Percentiles rank a stretch among this genome's conserved stretches.
phyloP scores from a whole-genome alignment of 1,284 basidiomycete genomes.

The Neolentinus lepideus region DNA sequence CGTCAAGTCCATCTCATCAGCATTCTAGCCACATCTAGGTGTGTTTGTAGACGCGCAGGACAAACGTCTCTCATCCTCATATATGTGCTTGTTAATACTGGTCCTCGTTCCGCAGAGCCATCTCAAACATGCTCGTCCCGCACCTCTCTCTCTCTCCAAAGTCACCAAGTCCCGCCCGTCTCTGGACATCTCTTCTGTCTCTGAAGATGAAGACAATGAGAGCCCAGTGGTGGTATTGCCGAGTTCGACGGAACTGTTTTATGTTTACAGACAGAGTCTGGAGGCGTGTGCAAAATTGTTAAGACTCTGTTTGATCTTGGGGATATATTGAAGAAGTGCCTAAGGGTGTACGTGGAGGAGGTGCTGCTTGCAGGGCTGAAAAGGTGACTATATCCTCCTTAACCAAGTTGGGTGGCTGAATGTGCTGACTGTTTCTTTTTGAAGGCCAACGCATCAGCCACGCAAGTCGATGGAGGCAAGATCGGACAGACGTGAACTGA shows the following conservation, averaged over 20 bases:
- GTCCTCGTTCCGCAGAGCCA: slow-evolving; percentile 41
- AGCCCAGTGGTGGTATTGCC: slow-evolving; percentile 71
- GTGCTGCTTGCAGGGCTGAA: slow-evolving; percentile 72
- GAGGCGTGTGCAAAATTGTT: slow-evolving; percentile 90
- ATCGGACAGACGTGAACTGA: slow-evolving; percentile 68
- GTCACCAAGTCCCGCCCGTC: slow-evolving; percentile 53
- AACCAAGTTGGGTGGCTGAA: not conserved
- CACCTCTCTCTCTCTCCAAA: slow-evolving; percentile 56
- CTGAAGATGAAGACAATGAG: slow-evolving; percentile 35
- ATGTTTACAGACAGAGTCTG: slow-evolving; percentile 92
- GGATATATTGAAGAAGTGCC: slow-evolving; percentile 86
- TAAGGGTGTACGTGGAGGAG: slow-evolving; percentile 93
- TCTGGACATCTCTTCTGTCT: slow-evolving; percentile 45
- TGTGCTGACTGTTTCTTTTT: not conserved
- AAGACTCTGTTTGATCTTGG: slow-evolving; percentile 77
- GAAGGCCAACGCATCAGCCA: slow-evolving; percentile 31
- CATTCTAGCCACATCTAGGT: slow-evolving; percentile 89
- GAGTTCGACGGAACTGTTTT: slow-evolving; percentile 95
- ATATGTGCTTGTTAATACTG: not conserved
- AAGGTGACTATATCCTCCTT: slow-evolving; percentile 32
- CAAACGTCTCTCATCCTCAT: slow-evolving; percentile 27
- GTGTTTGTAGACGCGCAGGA: slow-evolving; percentile 97
- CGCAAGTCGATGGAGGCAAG: slow-evolving; percentile 73
- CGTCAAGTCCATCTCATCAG: slow-evolving; percentile 68
- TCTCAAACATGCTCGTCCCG: slow-evolving; percentile 76